These are phyloP conservation scores for Nyctanthes arbortristis DNA, from an alignment of 257 asterid genomes.

Conservation along the genomic window DNA sequence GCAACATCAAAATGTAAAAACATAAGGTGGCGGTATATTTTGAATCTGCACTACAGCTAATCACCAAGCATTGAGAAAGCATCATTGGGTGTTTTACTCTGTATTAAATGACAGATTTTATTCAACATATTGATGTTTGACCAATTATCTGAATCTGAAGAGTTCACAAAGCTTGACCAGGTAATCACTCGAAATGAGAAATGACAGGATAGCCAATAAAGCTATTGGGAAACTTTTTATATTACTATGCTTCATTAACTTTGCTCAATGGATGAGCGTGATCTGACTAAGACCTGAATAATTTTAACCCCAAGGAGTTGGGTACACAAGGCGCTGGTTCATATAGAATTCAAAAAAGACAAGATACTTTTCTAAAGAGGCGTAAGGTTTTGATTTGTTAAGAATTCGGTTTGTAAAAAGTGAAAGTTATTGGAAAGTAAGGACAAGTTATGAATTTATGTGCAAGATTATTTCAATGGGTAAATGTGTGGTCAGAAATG, in stretches of 20 bases:
- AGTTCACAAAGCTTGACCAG: not conserved
- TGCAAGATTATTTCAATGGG: no score
- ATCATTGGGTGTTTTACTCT: not conserved
- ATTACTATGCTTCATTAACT: not conserved
- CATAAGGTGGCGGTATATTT: no score
- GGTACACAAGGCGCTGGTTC: not conserved
- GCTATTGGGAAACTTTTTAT: not conserved
- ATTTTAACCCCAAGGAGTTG: not conserved
- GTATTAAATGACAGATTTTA: not conserved
- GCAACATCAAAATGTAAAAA: not conserved
- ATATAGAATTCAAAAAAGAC: not conserved
- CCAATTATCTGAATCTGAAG: not conserved
- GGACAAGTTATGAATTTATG: no score
- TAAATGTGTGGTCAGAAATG: no score
- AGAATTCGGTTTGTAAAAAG: no score
- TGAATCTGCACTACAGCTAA: not conserved
- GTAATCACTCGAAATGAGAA: not conserved
- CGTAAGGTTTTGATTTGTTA: no score
- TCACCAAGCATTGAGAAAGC: not conserved
- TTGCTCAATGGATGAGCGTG: not conserved
- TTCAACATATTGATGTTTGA: not conserved
- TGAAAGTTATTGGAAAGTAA: no score
- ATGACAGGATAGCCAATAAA: not conserved
- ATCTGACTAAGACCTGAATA: not conserved
- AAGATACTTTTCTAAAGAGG: no score